phyloP scores from a whole-genome alignment of 164 flowering plant genomes.

The Amborella trichopoda region DNA sequence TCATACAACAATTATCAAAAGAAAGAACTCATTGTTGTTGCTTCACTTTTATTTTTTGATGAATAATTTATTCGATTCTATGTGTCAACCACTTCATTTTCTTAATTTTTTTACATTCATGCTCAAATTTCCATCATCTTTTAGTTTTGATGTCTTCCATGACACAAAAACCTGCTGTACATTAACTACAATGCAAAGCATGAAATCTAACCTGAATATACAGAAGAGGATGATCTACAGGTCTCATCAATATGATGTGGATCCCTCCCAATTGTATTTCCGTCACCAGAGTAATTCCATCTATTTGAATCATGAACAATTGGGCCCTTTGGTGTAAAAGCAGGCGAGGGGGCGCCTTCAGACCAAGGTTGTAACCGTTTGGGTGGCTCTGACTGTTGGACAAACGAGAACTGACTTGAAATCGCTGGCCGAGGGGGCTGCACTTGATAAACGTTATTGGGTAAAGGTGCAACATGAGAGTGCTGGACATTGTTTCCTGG shows the following conservation, averaged over 20 bases:
- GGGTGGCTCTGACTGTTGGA: constrained; percentile 28
- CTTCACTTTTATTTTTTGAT: too few species aligned
- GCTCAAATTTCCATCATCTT: too few species aligned
- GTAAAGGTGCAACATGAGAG: constrained; percentile 21
- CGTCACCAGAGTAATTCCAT: constrained; percentile 33
- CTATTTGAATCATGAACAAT: constrained; percentile 23
- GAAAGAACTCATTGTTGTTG: too few species aligned
- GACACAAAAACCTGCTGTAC: neutral
- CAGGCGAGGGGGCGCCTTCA: constrained; percentile 35
- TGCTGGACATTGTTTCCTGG: constrained; percentile 21
- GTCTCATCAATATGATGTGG: constrained; percentile 37
- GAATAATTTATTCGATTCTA: too few species aligned
- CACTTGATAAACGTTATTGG: constrained; percentile 34
- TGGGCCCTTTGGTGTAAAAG: constrained; percentile 26
- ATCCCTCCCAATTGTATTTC: constrained; percentile 31
- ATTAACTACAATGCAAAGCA: neutral
- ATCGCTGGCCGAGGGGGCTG: constrained; percentile 62
- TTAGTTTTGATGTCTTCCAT: too few species aligned
- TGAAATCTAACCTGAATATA: constrained; percentile 36
- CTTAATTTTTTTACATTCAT: too few species aligned
- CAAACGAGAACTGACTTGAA: constrained; percentile 73
- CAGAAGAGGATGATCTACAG: constrained; percentile 38
- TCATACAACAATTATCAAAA: too few species aligned
- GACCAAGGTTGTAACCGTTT: constrained; percentile 36
- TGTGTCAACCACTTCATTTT: too few species aligned